phyloP scores from a whole-genome alignment of 257 asterid genomes.

The Verbascum thapsus region DNA sequence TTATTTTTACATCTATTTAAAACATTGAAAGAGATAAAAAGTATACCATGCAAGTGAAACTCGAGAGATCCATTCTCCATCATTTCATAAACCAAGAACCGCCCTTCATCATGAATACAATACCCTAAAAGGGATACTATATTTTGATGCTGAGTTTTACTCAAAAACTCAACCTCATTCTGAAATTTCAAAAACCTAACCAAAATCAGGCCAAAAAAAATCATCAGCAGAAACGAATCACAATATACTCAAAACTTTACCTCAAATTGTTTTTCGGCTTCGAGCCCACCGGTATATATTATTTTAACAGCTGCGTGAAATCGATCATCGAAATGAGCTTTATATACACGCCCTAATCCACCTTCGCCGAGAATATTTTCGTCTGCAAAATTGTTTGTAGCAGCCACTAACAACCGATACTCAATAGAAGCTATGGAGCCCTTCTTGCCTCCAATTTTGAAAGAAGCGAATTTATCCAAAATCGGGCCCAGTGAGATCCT shows the following conservation, averaged over 20 bases:
- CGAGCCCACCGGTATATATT: constrained; percentile 40
- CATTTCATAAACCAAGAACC: constrained; percentile 64
- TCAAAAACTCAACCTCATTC: constrained; percentile 52
- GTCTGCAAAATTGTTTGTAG: constrained; percentile 57
- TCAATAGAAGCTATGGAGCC: constrained; percentile 45
- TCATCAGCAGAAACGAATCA: not conserved
- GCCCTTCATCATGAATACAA: constrained; percentile 49
- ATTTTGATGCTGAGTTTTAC: constrained; percentile 60
- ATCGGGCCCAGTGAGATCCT: constrained; percentile 39
- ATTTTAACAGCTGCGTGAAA: constrained; percentile 54
- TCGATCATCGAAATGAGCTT: constrained; percentile 49
- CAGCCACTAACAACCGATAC: constrained; percentile 52
- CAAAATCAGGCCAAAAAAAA: not conserved
- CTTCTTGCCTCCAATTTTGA: constrained; percentile 40
- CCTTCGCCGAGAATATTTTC: constrained; percentile 56
- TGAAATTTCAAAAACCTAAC: constrained; percentile 12
- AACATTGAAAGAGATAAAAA: not conserved
- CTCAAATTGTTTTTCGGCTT: constrained; percentile 54
- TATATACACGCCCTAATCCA: constrained; percentile 51
- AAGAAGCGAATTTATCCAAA: constrained; percentile 40
- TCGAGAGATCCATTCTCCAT: constrained; percentile 69
- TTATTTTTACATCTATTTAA: not conserved
- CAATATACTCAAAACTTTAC: constrained; percentile 27
- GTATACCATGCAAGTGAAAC: constrained; percentile 61
- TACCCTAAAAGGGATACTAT: constrained; percentile 63